Evolutionary conservation across 257 asterid species (phyloP).

Genomic region (Mitragyna speciosa): DNA sequence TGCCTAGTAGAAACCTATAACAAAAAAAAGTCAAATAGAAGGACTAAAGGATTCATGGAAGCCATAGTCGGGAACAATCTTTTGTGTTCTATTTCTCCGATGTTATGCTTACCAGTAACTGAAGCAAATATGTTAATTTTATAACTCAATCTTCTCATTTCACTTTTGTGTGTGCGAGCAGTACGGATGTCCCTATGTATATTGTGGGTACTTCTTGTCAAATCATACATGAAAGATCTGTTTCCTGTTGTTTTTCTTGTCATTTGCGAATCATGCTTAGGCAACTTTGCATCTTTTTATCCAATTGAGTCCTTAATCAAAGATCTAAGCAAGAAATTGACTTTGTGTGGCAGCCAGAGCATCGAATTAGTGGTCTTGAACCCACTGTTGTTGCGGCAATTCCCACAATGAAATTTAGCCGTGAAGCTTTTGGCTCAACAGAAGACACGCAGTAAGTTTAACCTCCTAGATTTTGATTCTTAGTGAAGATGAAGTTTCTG

Average conservation of each 20-base stretch:
- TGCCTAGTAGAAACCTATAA: neutral
- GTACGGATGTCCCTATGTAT: neutral
- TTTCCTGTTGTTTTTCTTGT: neutral
- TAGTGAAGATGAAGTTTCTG: neutral
- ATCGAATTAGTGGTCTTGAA: constrained; percentile 62
- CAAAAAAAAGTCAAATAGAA: neutral
- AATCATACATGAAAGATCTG: neutral
- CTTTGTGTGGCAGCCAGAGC: constrained; percentile 57
- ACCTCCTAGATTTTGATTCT: constrained; percentile 7
- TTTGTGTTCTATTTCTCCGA: neutral
- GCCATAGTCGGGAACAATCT: neutral
- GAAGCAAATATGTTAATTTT: constrained; percentile 13
- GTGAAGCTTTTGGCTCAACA: constrained; percentile 62
- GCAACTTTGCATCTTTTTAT: neutral
- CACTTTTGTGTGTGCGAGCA: neutral
- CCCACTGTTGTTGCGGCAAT: constrained; percentile 80
- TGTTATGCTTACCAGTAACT: neutral
- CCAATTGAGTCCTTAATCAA: neutral
- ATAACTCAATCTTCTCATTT: neutral
- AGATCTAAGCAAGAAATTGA: constrained; percentile 6
- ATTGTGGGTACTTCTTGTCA: neutral
- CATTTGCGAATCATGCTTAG: neutral
- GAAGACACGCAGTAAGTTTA: constrained; percentile 79
- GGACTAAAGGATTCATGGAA: neutral
- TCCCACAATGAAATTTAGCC: constrained; percentile 75